Evolutionary conservation across 2,329 filamentous ascomycete genomes (phyloP), one percentile per base, ranked within the genome.

Genomic region (Fusarium heterosporum): DNA sequence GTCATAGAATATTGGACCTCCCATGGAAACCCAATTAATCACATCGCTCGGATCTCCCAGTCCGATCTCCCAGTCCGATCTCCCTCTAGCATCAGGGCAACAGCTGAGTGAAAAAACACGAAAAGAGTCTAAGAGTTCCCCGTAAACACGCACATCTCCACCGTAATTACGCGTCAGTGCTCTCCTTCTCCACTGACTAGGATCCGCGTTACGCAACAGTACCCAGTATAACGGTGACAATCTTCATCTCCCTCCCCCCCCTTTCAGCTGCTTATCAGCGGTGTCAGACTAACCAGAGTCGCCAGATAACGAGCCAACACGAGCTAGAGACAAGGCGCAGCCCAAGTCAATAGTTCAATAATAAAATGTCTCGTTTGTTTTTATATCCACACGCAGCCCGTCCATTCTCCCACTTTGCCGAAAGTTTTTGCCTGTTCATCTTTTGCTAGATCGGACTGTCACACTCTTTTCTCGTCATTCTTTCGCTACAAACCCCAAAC

Each of bases 211-310:
- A 60, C 57, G 55, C 57, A 56, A 49, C 59, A 16, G 39, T 59
- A 47, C 58, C 60, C 58, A 63, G 58, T 40, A 49, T 62, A 36
- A 51, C 29, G 39, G 50, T 25, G 55, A 55, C 55, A 32, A 63
- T 63, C 58, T 63, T 63, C 58, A 63, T 63, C 41, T 63, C 34
- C 32, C 41, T 63, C 34, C 32, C 51, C 51, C 55, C 36, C 60
- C 58, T 61, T 63, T 50, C 41, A 17, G 22, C 41, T 63, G 50
- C 53, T 63, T 57, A 57, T 48, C 45, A 34, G 41, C 17, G 39
- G 26, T 40, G 26, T 30, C 26, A 26, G 42, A 11, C 34, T 14
- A 28, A 7, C 17, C 25, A 43, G 22, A 22, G 22, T 42, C 36
- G 39, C 61, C 56, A 61, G 19, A 9, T 39, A 8, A 41, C 46